A percentile compares a stretch with the other conserved stretches of the same genome.
phyloP scores from a whole-genome alignment of 768 basidiomycete species.

The Rhizopogon rudus region DNA sequence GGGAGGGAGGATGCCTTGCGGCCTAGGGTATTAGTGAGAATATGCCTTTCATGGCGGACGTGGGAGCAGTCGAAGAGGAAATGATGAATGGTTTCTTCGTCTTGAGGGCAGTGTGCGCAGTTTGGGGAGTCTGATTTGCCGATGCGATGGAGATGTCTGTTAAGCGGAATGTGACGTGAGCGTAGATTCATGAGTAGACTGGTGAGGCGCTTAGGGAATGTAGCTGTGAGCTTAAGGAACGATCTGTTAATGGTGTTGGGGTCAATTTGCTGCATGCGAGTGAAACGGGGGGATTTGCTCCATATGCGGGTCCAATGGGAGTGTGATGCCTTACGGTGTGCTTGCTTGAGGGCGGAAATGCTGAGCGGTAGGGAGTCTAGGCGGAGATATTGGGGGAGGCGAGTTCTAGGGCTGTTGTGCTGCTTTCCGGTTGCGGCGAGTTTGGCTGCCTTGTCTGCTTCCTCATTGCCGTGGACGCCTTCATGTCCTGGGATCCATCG shows the following conservation, averaged over 20 bases:
- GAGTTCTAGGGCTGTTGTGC: neutral
- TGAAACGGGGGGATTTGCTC: slow-evolving; percentile 1
- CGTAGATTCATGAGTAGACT: slow-evolving; percentile 27
- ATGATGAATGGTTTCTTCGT: slow-evolving; percentile 26
- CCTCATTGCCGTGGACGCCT: no score
- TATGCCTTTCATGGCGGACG: slow-evolving; percentile 3
- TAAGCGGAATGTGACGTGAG: slow-evolving; percentile 26
- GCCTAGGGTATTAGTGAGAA: neutral
- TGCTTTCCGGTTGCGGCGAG: neutral
- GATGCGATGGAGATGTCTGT: slow-evolving; percentile 27
- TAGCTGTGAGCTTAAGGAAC: slow-evolving; percentile 1
- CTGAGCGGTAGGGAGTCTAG: neutral
- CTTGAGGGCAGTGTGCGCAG: slow-evolving; percentile 20
- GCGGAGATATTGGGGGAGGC: neutral
- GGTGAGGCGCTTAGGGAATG: slow-evolving; percentile 9
- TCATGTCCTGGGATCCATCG: no score
- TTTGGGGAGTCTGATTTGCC: slow-evolving; percentile 13
- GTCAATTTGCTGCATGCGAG: neutral
- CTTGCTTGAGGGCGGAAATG: neutral
- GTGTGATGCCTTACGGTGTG: neutral
- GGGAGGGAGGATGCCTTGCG: slow-evolving; percentile 3
- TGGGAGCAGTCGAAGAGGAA: slow-evolving; percentile 23
- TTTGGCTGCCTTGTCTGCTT: no score
- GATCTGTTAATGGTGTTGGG: neutral
- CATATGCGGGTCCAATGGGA: neutral